A percentile compares a stretch with the other conserved stretches of the same genome.
phyloP scores from a whole-genome alignment of 2,329 filamentous ascomycete species.

The Aspergillus sp. region DNA sequence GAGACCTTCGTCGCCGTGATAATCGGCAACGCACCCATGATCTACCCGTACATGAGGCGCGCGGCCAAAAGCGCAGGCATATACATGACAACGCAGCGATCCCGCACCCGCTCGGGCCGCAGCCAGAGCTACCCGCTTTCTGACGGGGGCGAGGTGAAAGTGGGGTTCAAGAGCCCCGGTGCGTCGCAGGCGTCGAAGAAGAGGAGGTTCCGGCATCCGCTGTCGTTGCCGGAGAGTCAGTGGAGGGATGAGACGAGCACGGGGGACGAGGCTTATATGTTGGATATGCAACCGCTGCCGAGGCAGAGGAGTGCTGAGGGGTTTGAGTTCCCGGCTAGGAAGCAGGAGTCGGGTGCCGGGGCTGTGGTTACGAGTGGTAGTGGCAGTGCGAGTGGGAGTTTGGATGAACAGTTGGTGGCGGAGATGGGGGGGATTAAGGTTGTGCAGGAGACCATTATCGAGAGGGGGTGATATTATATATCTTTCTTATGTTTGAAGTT shows the following conservation, averaged over 20 bases:
- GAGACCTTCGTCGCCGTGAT: slow-evolving; percentile 48
- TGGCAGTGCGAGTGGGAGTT: not conserved
- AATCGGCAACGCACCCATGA: slow-evolving; percentile 45
- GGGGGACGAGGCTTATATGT: not conserved
- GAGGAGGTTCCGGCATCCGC: slow-evolving; percentile 30
- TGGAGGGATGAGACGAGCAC: slow-evolving; percentile 30
- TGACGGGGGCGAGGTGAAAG: slow-evolving; percentile 12
- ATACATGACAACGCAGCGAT: slow-evolving; percentile 20
- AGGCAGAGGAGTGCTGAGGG: not conserved
- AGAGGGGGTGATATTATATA: not conserved
- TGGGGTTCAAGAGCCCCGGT: not conserved
- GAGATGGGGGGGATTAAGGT: slow-evolving; percentile 8
- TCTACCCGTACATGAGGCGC: slow-evolving; percentile 38
- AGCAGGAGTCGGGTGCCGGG: not conserved
- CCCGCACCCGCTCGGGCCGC: not conserved
- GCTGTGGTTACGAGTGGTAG: not conserved
- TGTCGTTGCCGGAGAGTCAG: slow-evolving; percentile 32
- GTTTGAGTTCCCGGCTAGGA: not conserved
- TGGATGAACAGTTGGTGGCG: not conserved
- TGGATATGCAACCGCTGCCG: not conserved
- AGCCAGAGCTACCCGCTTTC: slow-evolving; percentile 25
- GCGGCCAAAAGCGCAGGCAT: slow-evolving; percentile 26
- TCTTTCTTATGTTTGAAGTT: not conserved
- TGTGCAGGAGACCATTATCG: slow-evolving; percentile 9
- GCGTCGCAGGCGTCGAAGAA: slow-evolving; percentile 14